phyloP scores from a whole-genome alignment of 257 asterid species.

The Coffea canephora region DNA sequence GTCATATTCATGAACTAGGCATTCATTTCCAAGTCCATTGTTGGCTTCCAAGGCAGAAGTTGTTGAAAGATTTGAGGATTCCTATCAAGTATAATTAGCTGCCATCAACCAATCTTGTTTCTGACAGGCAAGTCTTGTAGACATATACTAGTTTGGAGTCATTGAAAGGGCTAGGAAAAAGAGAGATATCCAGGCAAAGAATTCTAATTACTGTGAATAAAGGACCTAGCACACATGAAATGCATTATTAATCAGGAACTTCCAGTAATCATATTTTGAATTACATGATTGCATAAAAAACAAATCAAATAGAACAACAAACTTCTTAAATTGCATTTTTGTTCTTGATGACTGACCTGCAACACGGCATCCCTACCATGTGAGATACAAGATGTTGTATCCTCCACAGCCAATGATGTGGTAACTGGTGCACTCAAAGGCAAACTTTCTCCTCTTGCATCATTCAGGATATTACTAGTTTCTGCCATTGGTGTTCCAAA shows the following conservation, averaged over 20 bases:
- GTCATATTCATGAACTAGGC: conserved; percentile 15
- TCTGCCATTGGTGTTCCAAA: conserved; percentile 9
- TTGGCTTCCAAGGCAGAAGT: conserved; percentile 18
- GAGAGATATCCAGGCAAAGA: not conserved
- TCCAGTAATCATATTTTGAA: not conserved
- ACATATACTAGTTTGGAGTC: not conserved
- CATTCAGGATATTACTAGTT: conserved; percentile 7
- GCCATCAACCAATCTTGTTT: not conserved
- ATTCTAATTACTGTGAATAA: not conserved
- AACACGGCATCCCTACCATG: conserved; percentile 5
- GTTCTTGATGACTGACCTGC: conserved; percentile 30
- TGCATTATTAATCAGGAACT: not conserved
- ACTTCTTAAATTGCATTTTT: not conserved
- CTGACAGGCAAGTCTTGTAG: not conserved
- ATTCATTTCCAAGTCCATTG: not conserved
- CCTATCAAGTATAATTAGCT: conserved; percentile 19
- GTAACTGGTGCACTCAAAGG: conserved; percentile 14
- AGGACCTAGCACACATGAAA: not conserved
- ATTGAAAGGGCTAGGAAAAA: not conserved
- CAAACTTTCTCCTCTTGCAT: conserved; percentile 13
- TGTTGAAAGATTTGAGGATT: conserved; percentile 19
- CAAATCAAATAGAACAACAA: not conserved
- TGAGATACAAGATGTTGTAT: conserved; percentile 9
- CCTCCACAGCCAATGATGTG: conserved; percentile 16
- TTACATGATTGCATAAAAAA: not conserved